A percentile compares a stretch with the other conserved stretches of the same genome.
Conservation (phyloP, 139 green algal genomes). For the Eudorina sp. region DNA sequence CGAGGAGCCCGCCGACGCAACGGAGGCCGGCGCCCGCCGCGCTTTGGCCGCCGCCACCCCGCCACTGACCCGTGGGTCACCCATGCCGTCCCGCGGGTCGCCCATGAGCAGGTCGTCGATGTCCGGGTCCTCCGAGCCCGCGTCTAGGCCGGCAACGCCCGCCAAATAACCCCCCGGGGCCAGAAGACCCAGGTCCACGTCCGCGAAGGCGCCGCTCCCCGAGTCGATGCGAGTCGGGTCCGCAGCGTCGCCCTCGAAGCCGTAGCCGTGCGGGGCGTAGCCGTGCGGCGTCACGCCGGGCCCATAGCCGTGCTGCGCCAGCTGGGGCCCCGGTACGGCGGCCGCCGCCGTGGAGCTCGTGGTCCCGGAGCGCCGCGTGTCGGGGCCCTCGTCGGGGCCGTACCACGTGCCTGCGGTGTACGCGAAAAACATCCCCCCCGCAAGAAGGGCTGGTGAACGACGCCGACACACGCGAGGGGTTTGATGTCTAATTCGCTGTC, state of each 20-base stretch:
- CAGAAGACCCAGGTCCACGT: background rate
- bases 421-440: too few species aligned
- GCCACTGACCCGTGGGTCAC: background rate
- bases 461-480: too few species aligned
- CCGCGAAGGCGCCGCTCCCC: background rate
- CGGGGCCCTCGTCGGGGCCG: constrained; percentile 23
- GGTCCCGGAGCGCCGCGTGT: background rate
- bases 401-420: constrained; percentile 22
- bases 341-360: background rate
- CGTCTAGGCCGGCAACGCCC: background rate
- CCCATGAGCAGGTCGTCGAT: constrained; percentile 25
- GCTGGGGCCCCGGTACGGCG: background rate
- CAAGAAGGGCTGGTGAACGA: too few species aligned
- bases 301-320: too few species aligned
- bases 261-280: background rate
- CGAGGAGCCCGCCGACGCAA: background rate
- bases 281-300: background rate
- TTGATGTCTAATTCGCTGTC: too few species aligned
- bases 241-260: background rate
- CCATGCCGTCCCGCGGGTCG: background rate
- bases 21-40: background rate
- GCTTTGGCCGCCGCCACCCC: background rate
- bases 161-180: too few species aligned
- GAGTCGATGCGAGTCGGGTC: background rate
- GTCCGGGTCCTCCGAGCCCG: constrained; percentile 7